These are phyloP conservation scores for Sordariomycetes sp. DNA, from an alignment of 2,329 filamentous ascomycete genomes.

Conservation along the genomic window DNA sequence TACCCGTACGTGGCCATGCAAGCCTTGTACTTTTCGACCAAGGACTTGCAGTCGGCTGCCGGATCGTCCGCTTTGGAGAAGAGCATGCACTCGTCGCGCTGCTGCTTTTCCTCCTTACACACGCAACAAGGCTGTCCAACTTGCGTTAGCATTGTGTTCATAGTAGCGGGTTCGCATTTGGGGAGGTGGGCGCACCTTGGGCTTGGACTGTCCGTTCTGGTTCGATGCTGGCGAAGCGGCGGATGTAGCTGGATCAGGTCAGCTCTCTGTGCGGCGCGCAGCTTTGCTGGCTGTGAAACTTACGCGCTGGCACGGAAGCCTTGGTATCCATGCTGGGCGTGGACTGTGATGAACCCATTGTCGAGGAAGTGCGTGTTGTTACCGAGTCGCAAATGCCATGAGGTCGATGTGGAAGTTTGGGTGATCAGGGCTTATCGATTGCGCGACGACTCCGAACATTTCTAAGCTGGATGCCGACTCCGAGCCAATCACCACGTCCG, in stretches of 20 bases:
- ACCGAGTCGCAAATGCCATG: not conserved
- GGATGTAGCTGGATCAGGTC: no score
- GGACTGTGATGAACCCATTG: not conserved
- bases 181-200: constrained; percentile 3
- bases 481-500: no score
- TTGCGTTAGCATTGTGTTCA: not conserved
- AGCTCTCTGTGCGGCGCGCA: not conserved
- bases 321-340: not conserved
- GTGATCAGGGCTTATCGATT: no score
- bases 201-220: constrained; percentile 1
- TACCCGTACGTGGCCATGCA: constrained; percentile 96
- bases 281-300: not conserved
- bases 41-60: constrained; percentile 69
- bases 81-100: constrained; percentile 97
- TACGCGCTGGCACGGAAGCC: no score
- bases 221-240: not conserved
- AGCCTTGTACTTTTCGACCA: constrained; percentile 75
- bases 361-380: not conserved
- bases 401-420: not conserved
- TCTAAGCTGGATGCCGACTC: no score
- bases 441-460: no score
- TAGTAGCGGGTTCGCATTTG: not conserved
- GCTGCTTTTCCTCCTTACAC: constrained; percentile 89
- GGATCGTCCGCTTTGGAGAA: constrained; percentile 83
- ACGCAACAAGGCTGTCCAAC: constrained; percentile 98